These are phyloP conservation scores for Synchytrium microbalum DNA, from an alignment of 371 early-diverging fungal species.

Conservation along the genomic window DNA sequence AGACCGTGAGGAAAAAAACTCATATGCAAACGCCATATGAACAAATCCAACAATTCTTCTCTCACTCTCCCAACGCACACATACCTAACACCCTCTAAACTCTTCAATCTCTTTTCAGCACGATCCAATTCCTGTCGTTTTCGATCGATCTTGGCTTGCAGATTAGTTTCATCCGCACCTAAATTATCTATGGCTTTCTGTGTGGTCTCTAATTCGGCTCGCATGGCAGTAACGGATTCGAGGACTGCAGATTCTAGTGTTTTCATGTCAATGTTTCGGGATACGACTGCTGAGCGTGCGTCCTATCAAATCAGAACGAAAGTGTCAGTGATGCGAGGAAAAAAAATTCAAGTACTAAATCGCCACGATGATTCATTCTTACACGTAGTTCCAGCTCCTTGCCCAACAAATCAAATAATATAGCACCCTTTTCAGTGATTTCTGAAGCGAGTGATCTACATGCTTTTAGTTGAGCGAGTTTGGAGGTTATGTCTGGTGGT, in stretches of 20 bases:
- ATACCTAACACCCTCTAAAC: slow-evolving; percentile 39
- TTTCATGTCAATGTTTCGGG: slow-evolving; percentile 35
- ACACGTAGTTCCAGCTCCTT: slow-evolving; percentile 30
- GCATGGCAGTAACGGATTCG: slow-evolving; percentile 19
- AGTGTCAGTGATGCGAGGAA: neutral
- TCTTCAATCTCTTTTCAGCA: slow-evolving; percentile 36
- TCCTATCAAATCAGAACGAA: slow-evolving; percentile 14
- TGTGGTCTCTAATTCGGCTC: slow-evolving; percentile 19
- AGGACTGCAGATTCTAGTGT: slow-evolving; percentile 28
- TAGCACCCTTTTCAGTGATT: slow-evolving; percentile 37
- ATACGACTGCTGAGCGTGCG: slow-evolving; percentile 26
- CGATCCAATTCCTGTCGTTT: slow-evolving; percentile 37
- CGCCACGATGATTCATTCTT: neutral
- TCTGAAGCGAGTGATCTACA: slow-evolving; percentile 31
- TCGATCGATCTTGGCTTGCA: slow-evolving; percentile 42
- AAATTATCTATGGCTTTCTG: slow-evolving; percentile 23
- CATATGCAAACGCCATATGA: neutral
- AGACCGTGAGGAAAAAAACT: neutral
- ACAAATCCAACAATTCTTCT: neutral
- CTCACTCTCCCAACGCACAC: neutral
- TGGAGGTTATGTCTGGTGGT: slow-evolving; percentile 31
- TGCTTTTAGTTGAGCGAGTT: slow-evolving; percentile 26
- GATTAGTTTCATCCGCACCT: slow-evolving; percentile 32
- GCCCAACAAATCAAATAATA: slow-evolving; percentile 34
- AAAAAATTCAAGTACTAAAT: neutral